phyloP scores from a whole-genome alignment of 2,329 filamentous ascomycete species.

The Neodidymelliopsis sp. region DNA sequence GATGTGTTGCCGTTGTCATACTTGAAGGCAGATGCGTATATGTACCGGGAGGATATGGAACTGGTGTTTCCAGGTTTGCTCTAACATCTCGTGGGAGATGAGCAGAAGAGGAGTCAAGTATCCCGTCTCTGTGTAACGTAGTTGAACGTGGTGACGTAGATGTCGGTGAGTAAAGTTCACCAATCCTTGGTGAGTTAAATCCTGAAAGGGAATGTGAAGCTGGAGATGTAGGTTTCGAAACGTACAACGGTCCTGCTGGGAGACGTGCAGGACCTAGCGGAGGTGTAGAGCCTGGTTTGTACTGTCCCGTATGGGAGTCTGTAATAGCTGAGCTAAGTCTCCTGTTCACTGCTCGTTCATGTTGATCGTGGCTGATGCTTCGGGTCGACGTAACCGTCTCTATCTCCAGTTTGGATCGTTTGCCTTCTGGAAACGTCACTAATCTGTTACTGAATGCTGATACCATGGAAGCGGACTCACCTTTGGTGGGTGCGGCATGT shows the following conservation, averaged over 20 bases:
- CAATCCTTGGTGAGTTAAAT: constrained; percentile 43
- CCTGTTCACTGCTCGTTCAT: constrained; percentile 35
- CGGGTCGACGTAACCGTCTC: constrained; percentile 45
- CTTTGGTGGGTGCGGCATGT: constrained; percentile 57
- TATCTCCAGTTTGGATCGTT: constrained; percentile 53
- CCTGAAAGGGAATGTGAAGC: constrained; percentile 38
- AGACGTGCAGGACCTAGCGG: constrained; percentile 34
- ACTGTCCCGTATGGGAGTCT: constrained; percentile 27
- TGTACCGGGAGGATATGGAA: constrained; percentile 26
- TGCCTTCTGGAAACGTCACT: constrained; percentile 48
- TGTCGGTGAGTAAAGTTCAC: constrained; percentile 45
- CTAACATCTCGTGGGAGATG: constrained; percentile 30
- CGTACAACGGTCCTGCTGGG: constrained; percentile 34
- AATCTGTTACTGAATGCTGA: constrained; percentile 7
- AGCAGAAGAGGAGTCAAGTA: constrained; percentile 32
- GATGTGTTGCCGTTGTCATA: constrained; percentile 5
- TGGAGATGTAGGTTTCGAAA: constrained; percentile 47
- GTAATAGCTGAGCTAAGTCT: constrained; percentile 40
- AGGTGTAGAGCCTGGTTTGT: constrained; percentile 39
- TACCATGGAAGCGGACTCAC: constrained; percentile 28
- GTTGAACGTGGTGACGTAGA: constrained; percentile 45
- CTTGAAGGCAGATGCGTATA: constrained; percentile 22
- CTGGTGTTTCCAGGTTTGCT: constrained; percentile 27
- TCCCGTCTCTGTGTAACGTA: constrained; percentile 34
- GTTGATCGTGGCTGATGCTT: constrained; percentile 41